Evolutionary conservation across 306 rosid species (phyloP), one percentile per base, ranked within the genome.

Genomic region (Medicago lupulina): DNA sequence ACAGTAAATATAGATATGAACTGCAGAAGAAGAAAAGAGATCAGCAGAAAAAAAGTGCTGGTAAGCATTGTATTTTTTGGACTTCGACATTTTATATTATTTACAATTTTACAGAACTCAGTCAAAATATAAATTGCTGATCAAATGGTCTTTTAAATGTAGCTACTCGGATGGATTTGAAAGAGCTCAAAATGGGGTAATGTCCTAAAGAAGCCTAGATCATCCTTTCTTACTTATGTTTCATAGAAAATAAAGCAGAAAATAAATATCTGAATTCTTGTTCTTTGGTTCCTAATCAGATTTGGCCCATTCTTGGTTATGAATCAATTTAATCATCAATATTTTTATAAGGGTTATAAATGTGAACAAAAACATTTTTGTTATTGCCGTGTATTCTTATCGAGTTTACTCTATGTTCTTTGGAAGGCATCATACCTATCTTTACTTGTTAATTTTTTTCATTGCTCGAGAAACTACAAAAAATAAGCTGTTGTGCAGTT

Each of bases 101-200:
- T 75, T 82, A 72, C 73, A 8, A 7, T 40, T 72, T 78, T 80
- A 74, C 73, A 13, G 9, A 76, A 77, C 73, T 76, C 44, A 68
- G 80, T 71, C 71, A 70, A 78, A 76, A 31, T 71, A 62, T 71
- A 73, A 81, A 77, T 76, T 83, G 80, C 84, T 90, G 84, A 96
- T 80, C 39, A 70, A 19, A 54, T 87, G 59, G 80, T 73, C 76
- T 87, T 70, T 85, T 85, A 74, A 81, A 88, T 89, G 93, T 82
- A 96, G 99, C 98, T 16, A 88, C 10, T 77, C 97, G 99, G 75
- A 89, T 92, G 99, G 98, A 89, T 86, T 81, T 92, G 92, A 96
- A 96, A 86, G 99, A 92, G 90, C 93, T 96, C 74, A 96, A 96
- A 85, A 96, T 96, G 99, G 99, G 99, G 97, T 96, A 89, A 81